Conservation (phyloP, 2,329 filamentous ascomycete genomes). For the Lasiodiplodia gonubiensis region DNA sequence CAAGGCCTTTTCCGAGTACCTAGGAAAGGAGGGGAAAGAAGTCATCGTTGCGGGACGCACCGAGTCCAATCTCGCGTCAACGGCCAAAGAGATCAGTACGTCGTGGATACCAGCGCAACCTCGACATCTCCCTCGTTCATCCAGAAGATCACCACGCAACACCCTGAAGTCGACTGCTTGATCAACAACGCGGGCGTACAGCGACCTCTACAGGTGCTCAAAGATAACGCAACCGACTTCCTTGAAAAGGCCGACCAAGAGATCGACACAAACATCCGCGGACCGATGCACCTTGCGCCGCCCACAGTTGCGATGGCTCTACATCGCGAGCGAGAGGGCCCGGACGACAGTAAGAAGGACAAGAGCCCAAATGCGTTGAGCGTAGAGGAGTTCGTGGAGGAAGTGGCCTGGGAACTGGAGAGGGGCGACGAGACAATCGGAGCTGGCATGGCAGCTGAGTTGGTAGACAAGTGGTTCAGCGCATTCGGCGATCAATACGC, state of each 20-base stretch:
- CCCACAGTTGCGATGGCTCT: conserved; percentile 62
- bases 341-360: conserved; percentile 65
- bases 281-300: conserved; percentile 63
- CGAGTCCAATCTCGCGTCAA: conserved; percentile 57
- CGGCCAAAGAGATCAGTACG: conserved; percentile 56
- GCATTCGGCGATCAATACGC: conserved; percentile 46
- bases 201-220: conserved; percentile 56
- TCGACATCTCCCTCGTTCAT: conserved; percentile 54
- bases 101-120: conserved; percentile 57
- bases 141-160: conserved; percentile 52
- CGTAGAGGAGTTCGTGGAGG: conserved; percentile 61
- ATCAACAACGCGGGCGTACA: conserved; percentile 67
- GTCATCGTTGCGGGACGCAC: conserved; percentile 62
- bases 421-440: conserved; percentile 56
- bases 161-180: conserved; percentile 63
- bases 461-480: conserved; percentile 55
- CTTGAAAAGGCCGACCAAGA: conserved; percentile 61
- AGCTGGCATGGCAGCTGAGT: conserved; percentile 50
- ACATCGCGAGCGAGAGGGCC: conserved; percentile 61
- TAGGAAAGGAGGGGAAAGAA: conserved; percentile 54
- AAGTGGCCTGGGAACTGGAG: conserved; percentile 54
- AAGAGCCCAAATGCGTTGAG: conserved; percentile 56
- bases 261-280: conserved; percentile 64
- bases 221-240: conserved; percentile 47
- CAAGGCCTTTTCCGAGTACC: conserved; percentile 54